Conservation (phyloP, 2,329 filamentous ascomycete genomes). For the Tolypocladium paradoxum region DNA sequence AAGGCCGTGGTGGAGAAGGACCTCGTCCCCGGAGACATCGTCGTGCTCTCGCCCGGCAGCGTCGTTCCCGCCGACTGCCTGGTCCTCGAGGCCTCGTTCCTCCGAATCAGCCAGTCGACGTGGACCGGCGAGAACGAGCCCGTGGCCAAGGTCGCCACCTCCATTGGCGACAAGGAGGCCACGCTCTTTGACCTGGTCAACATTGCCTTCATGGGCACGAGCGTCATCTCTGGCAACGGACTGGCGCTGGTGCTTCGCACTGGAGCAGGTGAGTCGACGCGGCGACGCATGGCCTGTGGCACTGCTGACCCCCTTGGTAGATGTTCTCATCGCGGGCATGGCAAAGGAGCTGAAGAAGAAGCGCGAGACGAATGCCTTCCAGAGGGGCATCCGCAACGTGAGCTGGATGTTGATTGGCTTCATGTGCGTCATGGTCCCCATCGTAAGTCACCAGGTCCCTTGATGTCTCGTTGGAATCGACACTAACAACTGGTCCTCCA, state of each 20-base stretch:
- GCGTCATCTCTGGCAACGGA: constrained; percentile 16
- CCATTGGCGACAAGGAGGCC: constrained; percentile 8
- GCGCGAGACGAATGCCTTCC: constrained; percentile 15
- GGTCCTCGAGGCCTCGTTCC: constrained; percentile 15
- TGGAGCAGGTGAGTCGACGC: constrained; percentile 5
- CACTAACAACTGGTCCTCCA: background rate
- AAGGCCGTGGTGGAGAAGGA: constrained; percentile 7
- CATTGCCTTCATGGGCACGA: constrained; percentile 17
- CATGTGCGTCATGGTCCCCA: constrained; percentile 18
- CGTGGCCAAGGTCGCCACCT: constrained; percentile 10
- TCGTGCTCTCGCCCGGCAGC: constrained; percentile 11
- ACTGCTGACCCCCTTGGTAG: constrained; percentile 1
- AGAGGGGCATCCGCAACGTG: constrained; percentile 16
- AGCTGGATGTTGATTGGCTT: constrained; percentile 18
- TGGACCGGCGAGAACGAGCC: constrained; percentile 19
- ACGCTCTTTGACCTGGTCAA: constrained; percentile 14
- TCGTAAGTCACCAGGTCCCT: too few species aligned
- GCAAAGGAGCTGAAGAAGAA: constrained; percentile 13
- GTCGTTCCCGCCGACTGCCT: constrained; percentile 17
- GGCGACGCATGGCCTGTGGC: background rate
- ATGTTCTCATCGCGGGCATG: constrained; percentile 15
- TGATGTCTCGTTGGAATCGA: too few species aligned
- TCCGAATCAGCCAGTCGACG: constrained; percentile 17
- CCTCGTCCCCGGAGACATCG: constrained; percentile 14
- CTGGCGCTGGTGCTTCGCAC: constrained; percentile 14